phyloP scores from a whole-genome alignment of 1,284 basidiomycete genomes.

The Fistulinella cinereoalba region DNA sequence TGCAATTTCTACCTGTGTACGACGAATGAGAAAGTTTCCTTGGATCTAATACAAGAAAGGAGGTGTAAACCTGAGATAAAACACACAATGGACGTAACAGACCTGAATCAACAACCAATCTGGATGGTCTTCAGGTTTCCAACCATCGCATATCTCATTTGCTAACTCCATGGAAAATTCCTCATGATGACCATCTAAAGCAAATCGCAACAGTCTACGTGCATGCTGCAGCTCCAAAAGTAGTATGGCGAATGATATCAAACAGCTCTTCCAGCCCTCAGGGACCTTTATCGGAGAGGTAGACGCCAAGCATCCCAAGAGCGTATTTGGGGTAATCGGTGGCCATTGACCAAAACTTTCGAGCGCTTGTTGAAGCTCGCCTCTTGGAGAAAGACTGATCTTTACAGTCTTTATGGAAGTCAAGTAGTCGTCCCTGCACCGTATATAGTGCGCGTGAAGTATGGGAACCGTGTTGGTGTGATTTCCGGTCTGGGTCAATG shows the following conservation, averaged over 20 bases:
- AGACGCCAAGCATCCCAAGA: slow-evolving; percentile 29
- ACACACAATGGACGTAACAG: neutral
- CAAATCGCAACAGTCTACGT: slow-evolving; percentile 11
- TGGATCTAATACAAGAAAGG: slow-evolving; percentile 37
- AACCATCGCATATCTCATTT: slow-evolving; percentile 19
- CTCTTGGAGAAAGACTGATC: neutral
- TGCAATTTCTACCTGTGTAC: slow-evolving; percentile 42
- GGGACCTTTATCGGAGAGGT: slow-evolving; percentile 5
- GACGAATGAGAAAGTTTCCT: slow-evolving; percentile 40
- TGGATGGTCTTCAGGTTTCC: slow-evolving; percentile 17
- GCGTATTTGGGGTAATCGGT: slow-evolving; percentile 20
- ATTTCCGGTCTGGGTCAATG: neutral
- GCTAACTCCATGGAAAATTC: slow-evolving; percentile 36
- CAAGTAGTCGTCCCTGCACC: slow-evolving; percentile 3
- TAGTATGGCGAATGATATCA: slow-evolving; percentile 29
- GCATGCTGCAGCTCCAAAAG: slow-evolving; percentile 37
- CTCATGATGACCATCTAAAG: slow-evolving; percentile 9
- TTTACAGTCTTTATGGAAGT: slow-evolving; percentile 8
- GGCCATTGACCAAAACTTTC: slow-evolving; percentile 31
- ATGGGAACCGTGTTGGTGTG: slow-evolving; percentile 7
- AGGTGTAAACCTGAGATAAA: neutral
- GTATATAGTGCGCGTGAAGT: slow-evolving; percentile 9
- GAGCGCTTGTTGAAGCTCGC: slow-evolving; percentile 14
- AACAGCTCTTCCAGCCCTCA: slow-evolving; percentile 27
- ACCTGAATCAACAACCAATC: slow-evolving; percentile 53